Percentiles rank a stretch among this genome's conserved stretches.
Evolutionary conservation across 139 green algal species (phyloP).

Genomic region (Pycnococcus provasolii): DNA sequence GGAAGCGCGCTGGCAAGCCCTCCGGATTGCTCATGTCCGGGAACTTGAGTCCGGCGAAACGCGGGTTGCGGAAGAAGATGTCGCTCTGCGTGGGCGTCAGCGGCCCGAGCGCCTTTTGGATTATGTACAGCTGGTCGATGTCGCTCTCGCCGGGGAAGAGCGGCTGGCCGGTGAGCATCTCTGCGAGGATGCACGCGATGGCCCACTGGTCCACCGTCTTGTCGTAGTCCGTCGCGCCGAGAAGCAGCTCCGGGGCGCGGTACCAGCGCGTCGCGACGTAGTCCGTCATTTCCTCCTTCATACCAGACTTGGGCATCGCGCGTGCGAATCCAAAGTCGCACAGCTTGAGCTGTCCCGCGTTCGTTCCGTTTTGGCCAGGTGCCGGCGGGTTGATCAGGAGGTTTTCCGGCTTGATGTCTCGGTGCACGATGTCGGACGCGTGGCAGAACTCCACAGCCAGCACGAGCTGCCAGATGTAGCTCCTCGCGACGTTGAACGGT

Average conservation of each 20-base stretch:
- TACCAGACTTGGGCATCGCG: slow-evolving; percentile 31
- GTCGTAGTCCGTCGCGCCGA: slow-evolving; percentile 64
- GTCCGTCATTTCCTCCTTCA: slow-evolving; percentile 46
- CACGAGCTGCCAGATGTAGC: slow-evolving; percentile 63
- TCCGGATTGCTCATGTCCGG: slow-evolving; percentile 50
- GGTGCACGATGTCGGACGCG: slow-evolving; percentile 50
- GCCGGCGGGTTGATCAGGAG: slow-evolving; percentile 46
- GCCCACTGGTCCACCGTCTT: slow-evolving; percentile 59
- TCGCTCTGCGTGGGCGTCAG: slow-evolving; percentile 32
- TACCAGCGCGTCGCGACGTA: slow-evolving; percentile 95
- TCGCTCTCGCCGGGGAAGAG: slow-evolving; percentile 81
- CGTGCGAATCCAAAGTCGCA: slow-evolving; percentile 91
- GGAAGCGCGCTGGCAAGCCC: slow-evolving; percentile 38
- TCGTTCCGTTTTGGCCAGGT: not conserved
- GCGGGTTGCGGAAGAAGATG: slow-evolving; percentile 52
- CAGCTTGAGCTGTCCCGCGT: slow-evolving; percentile 56
- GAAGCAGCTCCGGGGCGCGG: slow-evolving; percentile 77
- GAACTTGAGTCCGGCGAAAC: slow-evolving; percentile 65
- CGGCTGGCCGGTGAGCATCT: slow-evolving; percentile 60
- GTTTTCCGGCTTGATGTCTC: slow-evolving; percentile 78
- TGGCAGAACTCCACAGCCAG: slow-evolving; percentile 59
- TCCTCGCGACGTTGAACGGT: slow-evolving; percentile 13
- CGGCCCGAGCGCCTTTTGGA: slow-evolving; percentile 41
- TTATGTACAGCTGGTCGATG: slow-evolving; percentile 75
- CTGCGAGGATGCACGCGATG: slow-evolving; percentile 65